These are phyloP conservation scores for bread wheat (Triticum aestivum) DNA, from an alignment of 176 grass and related monocot species.

Conservation along the genomic window IWGSC_CS_RefSeq_v2.1 NC_057795.1:429528689-429529188, in stretches of 20 bases:
- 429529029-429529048: neutral
- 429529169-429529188: neutral
- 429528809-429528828: neutral
- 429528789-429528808: neutral
- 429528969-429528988: neutral
- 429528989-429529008: neutral
- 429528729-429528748: neutral
- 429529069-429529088: neutral
- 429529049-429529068: neutral
- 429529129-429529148: neutral
- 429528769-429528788: neutral
- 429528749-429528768: neutral
- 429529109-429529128: neutral
- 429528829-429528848: conserved; percentile 63
- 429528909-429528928: conserved; percentile 95
- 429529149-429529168: neutral
- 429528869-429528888: conserved; percentile 78
- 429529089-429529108: neutral
- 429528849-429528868: conserved; percentile 77
- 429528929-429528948: conserved; percentile 76
- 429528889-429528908: conserved; percentile 84
- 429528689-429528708: neutral
- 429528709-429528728: conserved; percentile 18
- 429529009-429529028: neutral
- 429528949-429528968: conserved; percentile 78